Evolutionary conservation across 169 alveolate species (phyloP), one percentile per base, ranked within the genome.

Genomic region (Theileria luwenshuni): DNA sequence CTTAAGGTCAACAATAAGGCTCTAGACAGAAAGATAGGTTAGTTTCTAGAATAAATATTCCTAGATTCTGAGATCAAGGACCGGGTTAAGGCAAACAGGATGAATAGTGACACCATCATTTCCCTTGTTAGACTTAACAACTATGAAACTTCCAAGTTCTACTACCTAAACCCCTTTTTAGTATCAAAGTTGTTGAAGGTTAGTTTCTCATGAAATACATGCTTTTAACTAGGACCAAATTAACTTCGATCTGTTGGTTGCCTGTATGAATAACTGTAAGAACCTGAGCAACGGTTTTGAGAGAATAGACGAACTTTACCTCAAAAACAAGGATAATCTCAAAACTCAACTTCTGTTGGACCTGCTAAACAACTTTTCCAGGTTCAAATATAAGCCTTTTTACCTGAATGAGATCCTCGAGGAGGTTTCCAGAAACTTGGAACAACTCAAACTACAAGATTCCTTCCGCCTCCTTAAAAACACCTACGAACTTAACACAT

Each of bases 61-160:
- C 41, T 62, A 62, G 72, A n/a, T 62, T 17, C 72, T 27, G 41
- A 19, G 13, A 62, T 62, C n/a, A 68, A 68, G 17, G 76, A 17
- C 1, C 73, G 65, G 2, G 33, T 68, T 3, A 15, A 35, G 27
- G 6, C 25, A 7, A 68, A 68, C 32, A 52, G 33, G 3, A 45
- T 62, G 3, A 52, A 33, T 35, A 32, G 15, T 35, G 7, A 41
- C 8, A 33, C 27, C 21, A 45, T 45, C 54, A 45, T 68, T 35
- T 25, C 32, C 5, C 38, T 68, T 0, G 28, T 48, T n/a, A 32
- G 48, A 32, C n/a, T 35, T 10, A 68, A 48, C 54, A n/a, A 42
- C 49, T n/a, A 25, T 35, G 33, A n/a, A 51, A 68, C n/a, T 3
- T 52, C 68, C n/a, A 45, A 21, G 42, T 52, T 51, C 19, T 3